phyloP scores from a whole-genome alignment of 495 filamentous ascomycete genomes.

The Aspergillus kassunensis region DNA sequence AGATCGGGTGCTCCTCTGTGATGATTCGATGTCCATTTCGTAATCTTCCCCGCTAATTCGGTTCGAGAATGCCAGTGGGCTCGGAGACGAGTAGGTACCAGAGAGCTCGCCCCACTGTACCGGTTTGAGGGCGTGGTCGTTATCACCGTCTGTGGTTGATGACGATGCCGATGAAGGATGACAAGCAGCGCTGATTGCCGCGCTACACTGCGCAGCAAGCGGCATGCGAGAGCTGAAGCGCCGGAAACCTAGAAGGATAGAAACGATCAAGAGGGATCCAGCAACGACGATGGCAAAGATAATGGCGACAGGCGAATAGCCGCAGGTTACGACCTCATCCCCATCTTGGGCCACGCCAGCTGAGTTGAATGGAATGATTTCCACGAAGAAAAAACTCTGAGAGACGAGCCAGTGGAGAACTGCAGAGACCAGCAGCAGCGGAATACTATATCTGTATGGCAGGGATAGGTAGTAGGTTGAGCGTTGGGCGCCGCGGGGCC shows the following conservation, averaged over 20 bases:
- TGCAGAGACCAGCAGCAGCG: conserved; percentile 21
- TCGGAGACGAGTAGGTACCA: background rate
- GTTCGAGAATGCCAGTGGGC: background rate
- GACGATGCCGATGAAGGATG: conserved; percentile 22
- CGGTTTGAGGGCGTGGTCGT: conserved; percentile 11
- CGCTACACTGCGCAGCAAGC: conserved; percentile 27
- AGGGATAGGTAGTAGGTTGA: conserved; percentile 40
- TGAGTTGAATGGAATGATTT: conserved; percentile 6
- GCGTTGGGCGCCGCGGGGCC: conserved; percentile 33
- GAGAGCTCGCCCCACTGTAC: conserved; percentile 19
- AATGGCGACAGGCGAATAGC: conserved; percentile 8
- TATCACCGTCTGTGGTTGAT: background rate
- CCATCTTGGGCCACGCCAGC: background rate
- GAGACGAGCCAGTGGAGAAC: conserved; percentile 41
- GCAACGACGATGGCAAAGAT: conserved; percentile 2
- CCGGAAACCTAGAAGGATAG: background rate
- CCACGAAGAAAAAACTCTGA: conserved; percentile 31
- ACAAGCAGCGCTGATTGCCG: conserved; percentile 42
- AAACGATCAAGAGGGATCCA: background rate
- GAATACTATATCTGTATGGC: conserved; percentile 38
- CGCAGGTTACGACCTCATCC: conserved; percentile 3
- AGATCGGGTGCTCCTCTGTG: too few species aligned
- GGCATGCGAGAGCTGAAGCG: conserved; percentile 25
- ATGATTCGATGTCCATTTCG: background rate
- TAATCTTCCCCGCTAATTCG: background rate